Base-by-base conservation (phyloP, 2,329 filamentous ascomycete genomes). In the Aspergillus vadensis region DNA sequence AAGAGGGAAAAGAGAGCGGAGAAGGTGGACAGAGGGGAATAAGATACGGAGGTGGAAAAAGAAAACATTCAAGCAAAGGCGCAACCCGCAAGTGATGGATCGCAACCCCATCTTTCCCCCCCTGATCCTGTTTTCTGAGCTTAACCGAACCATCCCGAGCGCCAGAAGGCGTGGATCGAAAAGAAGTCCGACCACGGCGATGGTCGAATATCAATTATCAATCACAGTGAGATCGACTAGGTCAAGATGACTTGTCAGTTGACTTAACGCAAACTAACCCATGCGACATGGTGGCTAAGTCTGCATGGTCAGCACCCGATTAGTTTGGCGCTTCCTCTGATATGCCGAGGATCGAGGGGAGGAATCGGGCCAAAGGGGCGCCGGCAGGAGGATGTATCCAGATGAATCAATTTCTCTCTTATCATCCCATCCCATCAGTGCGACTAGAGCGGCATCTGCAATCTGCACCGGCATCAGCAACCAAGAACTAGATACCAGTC, bases 221-320 rank as follows among this genome's bases (percentile, higher is more conserved):
- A 54, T 58, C 47, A 53, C 39, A 54, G 39, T 12, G 47, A 55
- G 57, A 59, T 59, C 51, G 27, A 9, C 57, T 32, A 5, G 32
- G 17, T 51, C n/a, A 55, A 23, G 50, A 36, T 61, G 59, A 61
- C 59, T 58, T 61, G 55, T 61, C 59, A 41, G 48, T 54, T 44
- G 27, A 21, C 21, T 32, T 30, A 53, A 60, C 48, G 32, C 48
- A 21, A 36, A 25, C 59, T 36, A 38, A 51, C 23, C 43, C 30
- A 55, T 49, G 23, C 21, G 23, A 25, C 44, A 23, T 43, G 30
- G n/a, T 50, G 30, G 47, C 44, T 30, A 36, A 23, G 38, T 19
- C 51, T 55, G 57, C 51, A 55, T 55, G 32, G 51, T 44, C 51
- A 55, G 44, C 44, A 51, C 51, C 23, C 51, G 47, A 55, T 30